These are phyloP conservation scores for Boletus vinaceobasis DNA, from an alignment of 768 basidiomycete species.

Conservation along the genomic window DNA sequence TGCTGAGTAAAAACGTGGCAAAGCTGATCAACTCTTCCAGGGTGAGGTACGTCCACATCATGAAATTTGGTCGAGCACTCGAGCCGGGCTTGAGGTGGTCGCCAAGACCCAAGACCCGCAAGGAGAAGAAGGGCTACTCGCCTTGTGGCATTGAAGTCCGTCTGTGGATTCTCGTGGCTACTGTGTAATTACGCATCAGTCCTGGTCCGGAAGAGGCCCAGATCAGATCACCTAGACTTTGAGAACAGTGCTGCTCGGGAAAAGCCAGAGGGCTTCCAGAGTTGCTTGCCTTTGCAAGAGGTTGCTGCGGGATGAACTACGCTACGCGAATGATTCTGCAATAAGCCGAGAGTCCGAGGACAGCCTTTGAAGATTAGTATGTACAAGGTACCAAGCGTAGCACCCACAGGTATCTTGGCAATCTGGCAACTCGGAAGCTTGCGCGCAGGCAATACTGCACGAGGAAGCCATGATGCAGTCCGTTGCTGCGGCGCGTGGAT, in stretches of 20 bases:
- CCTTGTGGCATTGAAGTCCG: not conserved
- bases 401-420: not conserved
- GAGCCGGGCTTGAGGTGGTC: not conserved
- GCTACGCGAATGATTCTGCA: not conserved
- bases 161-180: conserved; percentile 3
- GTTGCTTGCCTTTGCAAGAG: not conserved
- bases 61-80: not conserved
- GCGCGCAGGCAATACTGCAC: not conserved
- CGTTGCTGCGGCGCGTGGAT: not conserved
- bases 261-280: not conserved
- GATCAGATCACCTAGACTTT: not conserved
- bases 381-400: not conserved
- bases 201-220: no score
- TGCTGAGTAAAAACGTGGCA: not conserved
- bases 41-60: not conserved
- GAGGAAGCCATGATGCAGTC: conserved; percentile 5
- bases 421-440: not conserved
- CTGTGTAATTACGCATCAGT: not conserved
- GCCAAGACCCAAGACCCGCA: conserved; percentile 1
- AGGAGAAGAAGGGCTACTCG: not conserved
- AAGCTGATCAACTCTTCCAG: not conserved
- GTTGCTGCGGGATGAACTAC: not conserved
- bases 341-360: not conserved
- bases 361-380: not conserved
- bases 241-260: not conserved